A percentile compares a stretch with the other conserved stretches of the same genome.
phyloP scores from a whole-genome alignment of 495 filamentous ascomycete genomes.

The Aspergillus ellipticus region DNA sequence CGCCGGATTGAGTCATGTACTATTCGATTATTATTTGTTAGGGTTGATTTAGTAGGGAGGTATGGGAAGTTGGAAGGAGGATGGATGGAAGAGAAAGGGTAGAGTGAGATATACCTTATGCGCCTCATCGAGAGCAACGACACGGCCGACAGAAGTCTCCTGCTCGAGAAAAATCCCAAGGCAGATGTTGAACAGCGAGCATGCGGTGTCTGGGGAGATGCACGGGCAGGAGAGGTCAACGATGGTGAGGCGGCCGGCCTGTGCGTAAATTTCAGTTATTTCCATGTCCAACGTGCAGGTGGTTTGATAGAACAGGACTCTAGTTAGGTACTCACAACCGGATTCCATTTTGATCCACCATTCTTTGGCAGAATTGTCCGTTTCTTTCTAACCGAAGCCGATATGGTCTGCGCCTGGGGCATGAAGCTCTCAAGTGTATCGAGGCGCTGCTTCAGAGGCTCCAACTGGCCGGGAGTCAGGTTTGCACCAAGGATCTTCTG shows the following conservation, averaged over 20 bases:
- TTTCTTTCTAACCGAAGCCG: background rate
- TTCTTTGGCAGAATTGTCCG: background rate
- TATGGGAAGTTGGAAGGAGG: too few species aligned
- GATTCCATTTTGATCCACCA: background rate
- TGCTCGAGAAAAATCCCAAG: slow-evolving; percentile 58
- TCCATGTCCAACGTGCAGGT: background rate
- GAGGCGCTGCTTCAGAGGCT: slow-evolving; percentile 52
- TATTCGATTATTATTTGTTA: slow-evolving; percentile 13
- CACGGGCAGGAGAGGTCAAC: slow-evolving; percentile 74
- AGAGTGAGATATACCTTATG: slow-evolving; percentile 47
- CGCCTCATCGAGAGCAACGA: slow-evolving; percentile 59
- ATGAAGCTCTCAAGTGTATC: slow-evolving; percentile 59
- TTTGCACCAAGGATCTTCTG: slow-evolving; percentile 27
- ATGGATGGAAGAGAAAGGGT: background rate
- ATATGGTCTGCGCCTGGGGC: slow-evolving; percentile 21
- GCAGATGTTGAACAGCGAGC: slow-evolving; percentile 66
- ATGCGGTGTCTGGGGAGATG: slow-evolving; percentile 61
- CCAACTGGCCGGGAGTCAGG: slow-evolving; percentile 43
- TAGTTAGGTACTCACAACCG: background rate
- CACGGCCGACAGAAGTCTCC: slow-evolving; percentile 31
- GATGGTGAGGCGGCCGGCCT: slow-evolving; percentile 62
- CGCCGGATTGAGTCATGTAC: slow-evolving; percentile 46
- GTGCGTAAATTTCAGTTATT: too few species aligned
- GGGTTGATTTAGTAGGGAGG: background rate
- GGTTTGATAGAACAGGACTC: background rate